Evolutionary conservation across 177 flowering plant species (phyloP).

Genomic region (Telopea speciosissima): DNA sequence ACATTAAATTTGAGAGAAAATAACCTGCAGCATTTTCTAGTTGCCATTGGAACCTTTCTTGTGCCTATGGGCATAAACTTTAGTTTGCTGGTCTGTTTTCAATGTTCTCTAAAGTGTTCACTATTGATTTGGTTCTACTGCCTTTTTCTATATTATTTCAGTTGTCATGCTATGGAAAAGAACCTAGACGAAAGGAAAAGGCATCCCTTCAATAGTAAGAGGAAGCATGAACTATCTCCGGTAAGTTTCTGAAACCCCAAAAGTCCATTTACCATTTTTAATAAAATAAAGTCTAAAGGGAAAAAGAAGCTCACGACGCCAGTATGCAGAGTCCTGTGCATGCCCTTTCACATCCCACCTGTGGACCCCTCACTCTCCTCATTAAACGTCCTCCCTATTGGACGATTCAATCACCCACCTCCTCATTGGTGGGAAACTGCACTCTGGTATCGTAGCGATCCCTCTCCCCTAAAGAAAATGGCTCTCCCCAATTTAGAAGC

Average conservation of each 20-base stretch:
- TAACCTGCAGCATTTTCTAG: not conserved
- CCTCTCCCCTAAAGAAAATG: too few species aligned
- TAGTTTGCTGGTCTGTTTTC: not conserved
- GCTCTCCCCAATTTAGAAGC: not conserved
- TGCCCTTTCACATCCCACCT: too few species aligned
- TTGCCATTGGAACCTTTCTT: too few species aligned
- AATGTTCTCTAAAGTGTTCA: not conserved
- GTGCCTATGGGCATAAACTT: not conserved
- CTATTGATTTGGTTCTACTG: not conserved
- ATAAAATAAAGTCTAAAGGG: not conserved
- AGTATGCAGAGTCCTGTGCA: too few species aligned
- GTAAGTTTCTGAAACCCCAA: slow-evolving; percentile 10
- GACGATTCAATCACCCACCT: too few species aligned
- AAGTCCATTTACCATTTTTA: not conserved
- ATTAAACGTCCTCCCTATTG: too few species aligned
- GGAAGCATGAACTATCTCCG: slow-evolving; percentile 30
- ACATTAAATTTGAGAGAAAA: not conserved
- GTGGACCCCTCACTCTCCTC: too few species aligned
- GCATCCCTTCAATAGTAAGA: slow-evolving; percentile 19
- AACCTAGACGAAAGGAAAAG: slow-evolving; percentile 6
- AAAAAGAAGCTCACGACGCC: too few species aligned
- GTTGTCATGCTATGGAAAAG: slow-evolving; percentile 34
- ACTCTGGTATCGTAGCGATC: too few species aligned
- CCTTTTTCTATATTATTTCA: slow-evolving; percentile 11
- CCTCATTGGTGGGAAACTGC: too few species aligned